Conservation (phyloP, 2,329 filamentous ascomycete species). For the Monosporascus ibericus region DNA sequence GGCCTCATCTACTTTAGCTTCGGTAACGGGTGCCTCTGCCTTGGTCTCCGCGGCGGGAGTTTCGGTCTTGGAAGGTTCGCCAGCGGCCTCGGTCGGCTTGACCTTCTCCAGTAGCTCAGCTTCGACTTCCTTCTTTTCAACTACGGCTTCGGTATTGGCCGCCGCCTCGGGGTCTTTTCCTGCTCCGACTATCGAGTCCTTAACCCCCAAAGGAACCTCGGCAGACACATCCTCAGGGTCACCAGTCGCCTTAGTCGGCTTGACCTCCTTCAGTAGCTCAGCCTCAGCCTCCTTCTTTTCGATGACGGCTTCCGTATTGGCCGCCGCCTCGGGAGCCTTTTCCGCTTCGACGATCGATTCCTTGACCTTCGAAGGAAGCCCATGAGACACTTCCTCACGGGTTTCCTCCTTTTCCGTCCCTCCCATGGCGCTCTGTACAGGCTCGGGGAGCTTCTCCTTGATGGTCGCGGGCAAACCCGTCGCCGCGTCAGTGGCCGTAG, state of each 20-base stretch:
- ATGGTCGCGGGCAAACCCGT: constrained; percentile 48
- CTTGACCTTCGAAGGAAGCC: constrained; percentile 51
- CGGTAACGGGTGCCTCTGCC: neutral
- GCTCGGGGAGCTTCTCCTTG: constrained; percentile 44
- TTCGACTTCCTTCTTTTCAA: constrained; percentile 71
- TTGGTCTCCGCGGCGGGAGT: constrained; percentile 1
- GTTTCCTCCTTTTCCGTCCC: constrained; percentile 35
- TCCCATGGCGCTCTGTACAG: constrained; percentile 43
- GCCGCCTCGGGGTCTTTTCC: constrained; percentile 65
- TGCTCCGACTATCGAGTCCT: constrained; percentile 51
- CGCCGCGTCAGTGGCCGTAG: constrained; percentile 22
- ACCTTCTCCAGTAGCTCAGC: constrained; percentile 65
- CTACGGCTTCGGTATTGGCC: constrained; percentile 59
- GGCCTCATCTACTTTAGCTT: neutral
- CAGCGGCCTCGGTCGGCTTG: constrained; percentile 32
- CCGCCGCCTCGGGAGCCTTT: constrained; percentile 63
- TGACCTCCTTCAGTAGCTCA: constrained; percentile 64
- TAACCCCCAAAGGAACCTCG: constrained; percentile 49
- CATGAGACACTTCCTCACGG: constrained; percentile 39
- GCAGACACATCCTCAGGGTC: constrained; percentile 36
- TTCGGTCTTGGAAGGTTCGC: constrained; percentile 17
- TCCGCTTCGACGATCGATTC: constrained; percentile 53
- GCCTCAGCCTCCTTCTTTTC: constrained; percentile 72
- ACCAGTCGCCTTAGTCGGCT: constrained; percentile 15
- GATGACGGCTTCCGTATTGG: constrained; percentile 59